Base-by-base conservation (phyloP, 179 eudicot species). In the Beta corolliflora region DNA sequence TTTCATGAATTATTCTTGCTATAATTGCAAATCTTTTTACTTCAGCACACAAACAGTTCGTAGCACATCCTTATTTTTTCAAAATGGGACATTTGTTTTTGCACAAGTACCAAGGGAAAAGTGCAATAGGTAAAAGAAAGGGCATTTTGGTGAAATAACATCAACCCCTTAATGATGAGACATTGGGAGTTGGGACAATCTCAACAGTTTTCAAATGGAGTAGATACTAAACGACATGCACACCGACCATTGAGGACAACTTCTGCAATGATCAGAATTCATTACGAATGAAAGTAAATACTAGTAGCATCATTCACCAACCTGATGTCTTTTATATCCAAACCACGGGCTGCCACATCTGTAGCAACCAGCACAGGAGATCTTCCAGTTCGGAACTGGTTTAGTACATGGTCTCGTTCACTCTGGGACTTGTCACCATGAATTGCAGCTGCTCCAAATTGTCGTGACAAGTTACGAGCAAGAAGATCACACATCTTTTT, bases 291-390 rank as follows among this genome's bases (percentile, higher is more conserved):
- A 29, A 56, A 31, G 67, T 21, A 50, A 64, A 56, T 14, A n/a
- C 21, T 19, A 54, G 23, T 18, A 73, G 76, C 60, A 50, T 23
- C 70, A 31, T 67, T 41, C 21, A 81, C 81, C 36, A 54, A 95
- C 99, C 97, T 94, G 72, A 95, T 91, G 87, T 94, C 98, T 83
- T 94, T 94, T 53, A 94, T 61, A 71, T 94, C 98, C 69, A 94
- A 84, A 70, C 98, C 98, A 79, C 98, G 98, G 76, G 98, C 97
- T 63, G 98, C 98, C 80, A 94, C 98, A 85, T 94, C 98, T 73
- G 98, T 94, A 52, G 98, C 98, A 10, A 94, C 98, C 84, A 94
- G 93, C 71, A 94, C 85, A 21, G 98, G 98, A 84, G 92, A 88
- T 80, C 81, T 93, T 77, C 98, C 98, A 56, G 83, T 75, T 23